phyloP scores from a whole-genome alignment of 1,284 basidiomycete genomes.

The Salmacisia buchloeana region DNA sequence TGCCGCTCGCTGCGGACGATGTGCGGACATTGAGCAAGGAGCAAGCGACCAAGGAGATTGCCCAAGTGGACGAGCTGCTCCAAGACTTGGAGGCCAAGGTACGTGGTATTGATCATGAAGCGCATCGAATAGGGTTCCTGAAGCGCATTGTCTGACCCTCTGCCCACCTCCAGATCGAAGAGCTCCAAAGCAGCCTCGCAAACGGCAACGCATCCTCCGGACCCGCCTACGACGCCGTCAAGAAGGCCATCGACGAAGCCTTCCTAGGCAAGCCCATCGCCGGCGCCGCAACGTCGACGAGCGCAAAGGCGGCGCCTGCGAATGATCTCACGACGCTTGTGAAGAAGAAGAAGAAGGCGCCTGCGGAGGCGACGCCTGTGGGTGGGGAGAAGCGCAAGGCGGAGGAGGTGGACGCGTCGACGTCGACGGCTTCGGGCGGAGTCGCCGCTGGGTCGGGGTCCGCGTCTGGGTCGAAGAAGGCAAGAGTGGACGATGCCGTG shows the following conservation, averaged over 20 bases:
- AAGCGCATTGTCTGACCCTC: too few relatives aligned
- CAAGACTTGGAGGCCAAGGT: background rate
- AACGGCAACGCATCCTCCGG: background rate
- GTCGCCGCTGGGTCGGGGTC: background rate
- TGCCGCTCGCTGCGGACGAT: conserved; percentile 1
- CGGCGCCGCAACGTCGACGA: too few relatives aligned
- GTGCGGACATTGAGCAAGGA: conserved; percentile 2
- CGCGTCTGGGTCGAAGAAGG: background rate
- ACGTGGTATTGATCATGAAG: too few relatives aligned
- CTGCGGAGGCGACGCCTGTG: background rate
- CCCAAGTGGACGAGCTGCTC: background rate
- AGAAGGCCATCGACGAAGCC: conserved; percentile 6
- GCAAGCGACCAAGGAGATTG: background rate
- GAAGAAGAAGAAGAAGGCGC: conserved; percentile 3
- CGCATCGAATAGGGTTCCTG: too few relatives aligned
- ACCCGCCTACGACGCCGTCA: background rate
- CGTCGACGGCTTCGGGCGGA: background rate
- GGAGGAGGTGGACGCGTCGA: background rate
- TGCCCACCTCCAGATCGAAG: conserved; percentile 7
- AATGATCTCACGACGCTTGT: conserved; percentile 2
- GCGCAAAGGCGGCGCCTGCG: background rate
- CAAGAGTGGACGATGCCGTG: background rate
- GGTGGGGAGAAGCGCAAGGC: background rate
- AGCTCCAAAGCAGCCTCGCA: background rate
- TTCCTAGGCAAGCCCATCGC: background rate